Conservation (phyloP, 345 rosid species). For the Dipteronia sinensis region DNA sequence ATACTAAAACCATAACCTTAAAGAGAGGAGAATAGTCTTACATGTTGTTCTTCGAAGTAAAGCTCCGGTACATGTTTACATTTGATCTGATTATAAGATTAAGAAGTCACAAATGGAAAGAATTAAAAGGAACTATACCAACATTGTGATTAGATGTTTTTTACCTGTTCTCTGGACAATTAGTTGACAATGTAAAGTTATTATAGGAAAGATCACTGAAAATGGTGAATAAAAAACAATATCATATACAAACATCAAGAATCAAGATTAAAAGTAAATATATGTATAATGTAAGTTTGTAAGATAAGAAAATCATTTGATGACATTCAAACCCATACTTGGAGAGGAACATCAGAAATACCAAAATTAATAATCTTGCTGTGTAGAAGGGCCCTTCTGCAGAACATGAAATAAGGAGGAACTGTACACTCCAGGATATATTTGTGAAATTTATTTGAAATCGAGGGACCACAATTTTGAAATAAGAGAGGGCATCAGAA, state of each 20-base stretch:
- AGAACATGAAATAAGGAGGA: neutral
- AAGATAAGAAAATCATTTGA: neutral
- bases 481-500: neutral
- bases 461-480: neutral
- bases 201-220: conserved; percentile 78
- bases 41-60: conserved; percentile 30
- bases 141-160: neutral
- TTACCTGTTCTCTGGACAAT: neutral
- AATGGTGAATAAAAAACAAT: neutral
- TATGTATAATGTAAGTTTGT: neutral
- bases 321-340: no score
- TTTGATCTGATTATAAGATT: neutral
- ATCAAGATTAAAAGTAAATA: neutral
- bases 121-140: neutral
- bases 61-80: conserved; percentile 43
- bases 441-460: neutral
- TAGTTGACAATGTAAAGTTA: conserved; percentile 48
- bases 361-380: neutral
- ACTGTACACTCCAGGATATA: neutral
- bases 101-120: neutral
- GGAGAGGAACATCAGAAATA: neutral
- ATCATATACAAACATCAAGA: neutral
- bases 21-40: conserved; percentile 25
- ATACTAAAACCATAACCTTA: neutral
- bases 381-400: neutral